Percentiles rank a stretch among this genome's conserved stretches.
Evolutionary conservation across 768 basidiomycete genomes (phyloP).

Genomic region (Phaeolepiota aurea): DNA sequence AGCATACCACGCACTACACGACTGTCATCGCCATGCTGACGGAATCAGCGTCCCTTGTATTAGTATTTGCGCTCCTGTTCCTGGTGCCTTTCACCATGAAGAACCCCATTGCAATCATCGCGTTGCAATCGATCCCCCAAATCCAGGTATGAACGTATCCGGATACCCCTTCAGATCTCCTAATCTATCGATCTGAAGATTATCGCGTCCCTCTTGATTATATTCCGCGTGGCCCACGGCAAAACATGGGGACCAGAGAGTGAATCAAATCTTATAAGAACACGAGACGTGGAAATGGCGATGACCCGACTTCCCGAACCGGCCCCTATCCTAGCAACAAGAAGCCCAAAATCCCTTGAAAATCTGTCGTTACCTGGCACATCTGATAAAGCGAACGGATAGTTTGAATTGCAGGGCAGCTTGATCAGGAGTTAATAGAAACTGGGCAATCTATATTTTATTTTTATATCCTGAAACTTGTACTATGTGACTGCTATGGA

Average conservation of each 20-base stretch:
- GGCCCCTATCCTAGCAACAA: no score
- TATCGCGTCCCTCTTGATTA: neutral
- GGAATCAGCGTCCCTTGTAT: neutral
- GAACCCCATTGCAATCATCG: neutral
- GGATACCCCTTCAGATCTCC: neutral
- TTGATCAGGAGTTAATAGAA: no score
- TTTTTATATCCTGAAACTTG: no score
- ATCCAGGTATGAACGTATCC: no score
- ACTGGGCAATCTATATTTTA: no score
- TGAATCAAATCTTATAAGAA: no score
- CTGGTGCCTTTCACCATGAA: neutral
- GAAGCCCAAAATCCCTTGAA: no score
- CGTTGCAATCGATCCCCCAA: neutral
- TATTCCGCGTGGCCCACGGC: neutral
- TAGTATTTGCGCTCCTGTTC: neutral
- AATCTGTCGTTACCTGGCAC: no score
- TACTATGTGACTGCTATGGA: no score
- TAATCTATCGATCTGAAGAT: neutral
- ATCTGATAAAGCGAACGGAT: no score
- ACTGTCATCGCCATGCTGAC: neutral
- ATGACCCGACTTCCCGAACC: no score
- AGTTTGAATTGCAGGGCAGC: no score
- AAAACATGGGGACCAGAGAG: neutral
- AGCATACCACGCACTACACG: neutral
- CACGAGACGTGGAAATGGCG: neutral